Evolutionary conservation across 352 stramenopile species (phyloP).

Genomic region (Phytopythium ostracodes): DNA sequence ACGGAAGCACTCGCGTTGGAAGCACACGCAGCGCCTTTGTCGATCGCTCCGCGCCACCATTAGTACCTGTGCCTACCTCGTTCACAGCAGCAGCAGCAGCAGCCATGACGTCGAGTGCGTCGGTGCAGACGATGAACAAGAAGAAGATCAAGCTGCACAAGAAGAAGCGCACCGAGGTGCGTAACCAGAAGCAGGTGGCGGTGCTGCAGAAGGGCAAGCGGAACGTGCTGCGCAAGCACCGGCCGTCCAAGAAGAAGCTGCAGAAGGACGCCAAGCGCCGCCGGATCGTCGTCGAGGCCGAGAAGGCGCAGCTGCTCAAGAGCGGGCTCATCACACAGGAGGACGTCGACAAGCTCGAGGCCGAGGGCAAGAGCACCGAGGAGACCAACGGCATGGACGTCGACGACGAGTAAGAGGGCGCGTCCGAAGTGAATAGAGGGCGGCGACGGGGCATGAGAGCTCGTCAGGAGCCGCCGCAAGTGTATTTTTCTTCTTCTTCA

Average conservation of each 20-base stretch:
- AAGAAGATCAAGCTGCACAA: slow-evolving; percentile 85
- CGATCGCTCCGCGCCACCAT: too few relatives aligned
- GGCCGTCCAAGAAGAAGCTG: slow-evolving; percentile 83
- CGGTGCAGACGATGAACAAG: slow-evolving; percentile 79
- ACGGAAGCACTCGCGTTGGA: not conserved
- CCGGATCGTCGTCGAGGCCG: slow-evolving; percentile 59
- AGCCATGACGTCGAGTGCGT: slow-evolving; percentile 26
- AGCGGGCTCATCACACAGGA: slow-evolving; percentile 77
- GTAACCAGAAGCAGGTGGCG: slow-evolving; percentile 82
- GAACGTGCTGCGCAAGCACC: slow-evolving; percentile 57
- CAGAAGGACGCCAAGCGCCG: slow-evolving; percentile 81
- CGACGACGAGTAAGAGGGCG: slow-evolving; percentile 24
- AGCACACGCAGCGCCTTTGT: too few relatives aligned
- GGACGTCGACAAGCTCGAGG: slow-evolving; percentile 79
- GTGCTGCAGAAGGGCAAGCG: slow-evolving; percentile 48
- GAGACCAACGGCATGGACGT: slow-evolving; percentile 45
- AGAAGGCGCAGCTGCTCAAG: slow-evolving; percentile 77
- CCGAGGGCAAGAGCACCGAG: slow-evolving; percentile 38
- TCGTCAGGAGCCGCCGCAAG: too few relatives aligned
- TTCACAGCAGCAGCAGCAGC: not conserved
- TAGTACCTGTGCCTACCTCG: too few relatives aligned
- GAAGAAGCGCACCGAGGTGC: slow-evolving; percentile 75
- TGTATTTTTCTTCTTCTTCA: not conserved
- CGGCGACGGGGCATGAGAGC: too few relatives aligned
- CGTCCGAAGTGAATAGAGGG: not conserved